A percentile compares a stretch with the other conserved stretches of the same genome.
Evolutionary conservation across 1,139 yeast species (phyloP).

Genomic region (Hemisphaericaspora subhashii): DNA sequence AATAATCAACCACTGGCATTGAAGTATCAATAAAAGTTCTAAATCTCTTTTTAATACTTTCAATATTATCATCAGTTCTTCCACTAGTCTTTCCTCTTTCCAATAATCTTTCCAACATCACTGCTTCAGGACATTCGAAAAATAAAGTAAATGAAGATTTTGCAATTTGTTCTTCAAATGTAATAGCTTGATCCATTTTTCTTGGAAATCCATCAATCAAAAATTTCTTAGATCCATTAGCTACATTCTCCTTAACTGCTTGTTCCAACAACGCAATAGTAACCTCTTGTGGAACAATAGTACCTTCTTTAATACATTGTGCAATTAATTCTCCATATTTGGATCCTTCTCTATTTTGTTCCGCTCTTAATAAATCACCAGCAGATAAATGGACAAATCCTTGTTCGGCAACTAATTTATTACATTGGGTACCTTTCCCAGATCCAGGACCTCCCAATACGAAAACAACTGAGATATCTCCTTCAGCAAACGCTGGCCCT

Average conservation of each 20-base stretch:
- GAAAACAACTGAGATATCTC: conserved; percentile 75
- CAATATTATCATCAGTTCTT: conserved; percentile 88
- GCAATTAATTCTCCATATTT: conserved; percentile 84
- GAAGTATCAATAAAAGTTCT: conserved; percentile 83
- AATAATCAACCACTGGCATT: conserved; percentile 92
- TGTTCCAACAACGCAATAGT: conserved; percentile 81
- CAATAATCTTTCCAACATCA: conserved; percentile 81
- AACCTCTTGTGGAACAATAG: conserved; percentile 93
- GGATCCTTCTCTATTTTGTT: conserved; percentile 81
- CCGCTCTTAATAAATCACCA: conserved; percentile 91
- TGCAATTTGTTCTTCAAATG: conserved; percentile 82
- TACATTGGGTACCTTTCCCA: conserved; percentile 97
- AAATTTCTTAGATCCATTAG: conserved; percentile 57
- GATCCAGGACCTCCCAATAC: conserved; percentile 93
- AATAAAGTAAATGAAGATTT: conserved; percentile 77
- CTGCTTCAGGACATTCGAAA: conserved; percentile 90
- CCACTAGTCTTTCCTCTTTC: conserved; percentile 96
- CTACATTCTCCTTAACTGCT: conserved; percentile 62
- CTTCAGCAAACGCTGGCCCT: conserved; percentile 52
- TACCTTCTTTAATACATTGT: conserved; percentile 79
- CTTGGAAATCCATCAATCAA: conserved; percentile 96
- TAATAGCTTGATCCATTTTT: conserved; percentile 95
- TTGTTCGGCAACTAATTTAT: conserved; percentile 73
- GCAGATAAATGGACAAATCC: conserved; percentile 90
- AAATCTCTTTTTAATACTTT: conserved; percentile 87